Evolutionary conservation across 2,329 filamentous ascomycete genomes (phyloP), one percentile per base, ranked within the genome.

Genomic region (Fusarium sp.): DNA sequence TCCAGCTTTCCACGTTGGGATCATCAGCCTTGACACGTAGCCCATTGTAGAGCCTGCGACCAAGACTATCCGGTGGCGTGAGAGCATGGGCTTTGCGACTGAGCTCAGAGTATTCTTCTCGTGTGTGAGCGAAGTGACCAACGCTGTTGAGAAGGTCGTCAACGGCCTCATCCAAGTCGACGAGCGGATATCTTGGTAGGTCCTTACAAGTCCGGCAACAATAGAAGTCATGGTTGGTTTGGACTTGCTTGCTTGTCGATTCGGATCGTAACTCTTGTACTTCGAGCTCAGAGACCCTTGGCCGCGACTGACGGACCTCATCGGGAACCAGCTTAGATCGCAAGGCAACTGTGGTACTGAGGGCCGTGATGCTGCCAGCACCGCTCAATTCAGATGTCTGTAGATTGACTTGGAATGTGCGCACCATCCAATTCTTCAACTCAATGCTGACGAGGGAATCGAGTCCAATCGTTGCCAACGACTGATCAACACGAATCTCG

Each of bases 341-440:
- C 6, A 27, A 47, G 1, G 58, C 58, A 9, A 58, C 52, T 15
- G 58, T 58, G 8, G 58, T 15, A 6, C 52, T 41, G 18, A 61
- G 58, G 11, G 58, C 58, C 0, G 24, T 58, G 32, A 61, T 61
- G 18, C 52, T 61, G 6, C 58, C 58, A 2, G 58, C 58, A 10
- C 52, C 58, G 11, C 58, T 58, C 52, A 61, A 16, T 20, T 61
- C 52, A 0, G 58, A 61, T 27, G 58, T 61, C 22, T 61, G 58
- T 2, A 61, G 34, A 43, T 58, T 61, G 5, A 61, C 52, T 27
- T 61, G 58, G 52, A 61, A 61, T 16, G 58, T 61, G 24, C 58
- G 58, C 12, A 58, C 52, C 58, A 61, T 61, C 58, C 58, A 61
- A 5, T 61, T 61, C 32, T 61, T 61, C 18, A 61, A n/a, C 32